These are phyloP conservation scores for Ustilago trichophora DNA, from an alignment of 1,284 basidiomycete genomes.

Conservation along the genomic window DNA sequence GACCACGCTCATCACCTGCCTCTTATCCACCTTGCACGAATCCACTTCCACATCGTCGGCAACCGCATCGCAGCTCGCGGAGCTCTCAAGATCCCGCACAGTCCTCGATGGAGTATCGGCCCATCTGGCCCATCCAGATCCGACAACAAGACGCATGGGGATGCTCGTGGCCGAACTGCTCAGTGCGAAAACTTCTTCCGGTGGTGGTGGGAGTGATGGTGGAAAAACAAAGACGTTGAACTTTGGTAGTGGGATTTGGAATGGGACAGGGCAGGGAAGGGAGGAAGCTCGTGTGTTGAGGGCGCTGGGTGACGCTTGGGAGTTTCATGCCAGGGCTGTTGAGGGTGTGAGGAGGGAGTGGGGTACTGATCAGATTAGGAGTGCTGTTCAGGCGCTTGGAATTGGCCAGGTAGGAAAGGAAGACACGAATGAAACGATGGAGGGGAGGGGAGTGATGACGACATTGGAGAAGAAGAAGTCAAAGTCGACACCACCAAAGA, in stretches of 20 bases:
- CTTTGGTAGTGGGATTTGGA: slow-evolving; percentile 79
- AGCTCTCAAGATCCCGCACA: slow-evolving; percentile 69
- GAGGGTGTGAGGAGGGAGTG: background rate
- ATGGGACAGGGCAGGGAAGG: slow-evolving; percentile 72
- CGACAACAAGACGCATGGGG: slow-evolving; percentile 82
- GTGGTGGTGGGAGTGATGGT: background rate
- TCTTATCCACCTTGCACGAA: slow-evolving; percentile 69
- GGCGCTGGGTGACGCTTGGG: slow-evolving; percentile 33
- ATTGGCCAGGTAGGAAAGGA: too few species aligned
- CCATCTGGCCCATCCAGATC: slow-evolving; percentile 73
- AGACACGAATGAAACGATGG: too few species aligned
- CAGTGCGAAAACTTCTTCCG: too few species aligned
- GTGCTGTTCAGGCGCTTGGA: slow-evolving; percentile 7
- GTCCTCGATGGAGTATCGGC: slow-evolving; percentile 79
- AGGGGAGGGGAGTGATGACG: too few species aligned
- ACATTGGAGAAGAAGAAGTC: background rate
- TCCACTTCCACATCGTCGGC: background rate
- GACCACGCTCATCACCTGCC: slow-evolving; percentile 77
- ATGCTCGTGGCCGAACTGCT: slow-evolving; percentile 78
- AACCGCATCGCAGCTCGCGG: background rate
- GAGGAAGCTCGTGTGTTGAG: slow-evolving; percentile 56
- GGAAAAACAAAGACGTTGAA: slow-evolving; percentile 72
- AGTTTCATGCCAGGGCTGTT: background rate
- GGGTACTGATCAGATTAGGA: background rate
- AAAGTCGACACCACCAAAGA: background rate